Evolutionary conservation across 2,329 filamentous ascomycete genomes (phyloP), one percentile per base, ranked within the genome.

Genomic region (Ophiostoma piceae): DNA sequence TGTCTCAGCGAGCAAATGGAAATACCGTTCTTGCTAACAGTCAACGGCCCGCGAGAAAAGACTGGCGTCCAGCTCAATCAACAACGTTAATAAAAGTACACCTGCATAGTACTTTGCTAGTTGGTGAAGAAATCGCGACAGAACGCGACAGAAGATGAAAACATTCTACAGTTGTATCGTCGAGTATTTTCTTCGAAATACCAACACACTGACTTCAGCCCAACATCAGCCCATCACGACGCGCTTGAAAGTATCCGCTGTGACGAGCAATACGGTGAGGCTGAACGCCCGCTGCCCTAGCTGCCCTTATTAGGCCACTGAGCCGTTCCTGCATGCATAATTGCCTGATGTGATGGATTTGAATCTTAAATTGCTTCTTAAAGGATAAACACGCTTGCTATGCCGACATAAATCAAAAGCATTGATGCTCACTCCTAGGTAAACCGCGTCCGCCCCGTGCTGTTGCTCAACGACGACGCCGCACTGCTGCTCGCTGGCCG

Each of bases 401-500:
- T 47, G 43, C 43, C 1, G 7, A 47, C 16, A 47, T 47, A 47
- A n/a, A 47, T 1, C 14, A 43, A 35, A 35, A 35, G 32, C 6
- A 35, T 5, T 35, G 8, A 35, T 8, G 43, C 19, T 47, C 43
- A n/a, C 16, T n/a, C 51, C 57, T 62, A 62, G 26, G 57, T 62
- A 51, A n/a, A 69, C 12, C 62, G 29, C 32, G 71, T 73, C 39
- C 41, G 51, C 1, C 72, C 73, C 1, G 72, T 74, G 67, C 73
- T 74, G 66, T 51, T 60, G 69, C 71, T 74, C 29, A 68, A 3
- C 11, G 72, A 68, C 54, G 72, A 72, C 1, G 70, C 65, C 1
- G 54, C 66, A 51, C 69, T 72, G 69, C 73, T 73, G 72, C 73
- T 73, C 4, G 57, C 32, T 5, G 71, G 71, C 64, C 73, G 69